Base-by-base conservation (phyloP, 1,139 yeast species). In the Geotrichum carabidarum region DNA sequence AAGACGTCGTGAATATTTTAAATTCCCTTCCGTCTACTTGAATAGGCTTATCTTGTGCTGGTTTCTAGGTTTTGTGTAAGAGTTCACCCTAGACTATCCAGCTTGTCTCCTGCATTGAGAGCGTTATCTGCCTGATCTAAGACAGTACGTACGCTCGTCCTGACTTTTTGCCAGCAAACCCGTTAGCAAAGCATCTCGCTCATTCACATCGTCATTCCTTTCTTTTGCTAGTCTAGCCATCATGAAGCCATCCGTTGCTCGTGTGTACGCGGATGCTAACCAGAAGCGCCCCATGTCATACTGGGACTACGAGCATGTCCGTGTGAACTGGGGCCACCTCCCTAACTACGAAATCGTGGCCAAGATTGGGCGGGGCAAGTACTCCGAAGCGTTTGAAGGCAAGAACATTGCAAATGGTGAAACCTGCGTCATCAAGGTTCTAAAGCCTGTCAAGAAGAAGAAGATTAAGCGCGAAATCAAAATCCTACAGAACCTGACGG, bases 361-460 rank as follows among this genome's bases (percentile, higher is more conserved):
- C 61, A 93, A 93, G 71, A 88, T 94, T 51, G 99, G 99, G 32
- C 81, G 99, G 58, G 99, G 99, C 51, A 93, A 93, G 74, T 94
- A 94, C 72, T 87, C 96, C 8, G 99, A 94, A 72, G 99, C 95
- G 43, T 94, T 94, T 70, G 84, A 83, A 60, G 95, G 94, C 36
- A 74, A 84, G 38, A 85, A 84, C 66, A 73, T 83, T 51, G 65
- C 65, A 55, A 71, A 71, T 62, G 63, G 65, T 55, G 70, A 66
- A 42, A 67, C 68, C 50, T 76, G 81, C 57, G 96, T 94, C 50
- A 89, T 94, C 65, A 94, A 94, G 69, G 98, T 93, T 60, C 79
- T 94, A 65, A 94, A 94, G 70, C 99, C 99, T 2, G 98, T 94
- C 47, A 93, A 93, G 73, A 80, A 94, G 72, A 93, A 93, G 79